phyloP scores from a whole-genome alignment of 352 stramenopile species.

The Pythium rhizo-oryzae region DNA sequence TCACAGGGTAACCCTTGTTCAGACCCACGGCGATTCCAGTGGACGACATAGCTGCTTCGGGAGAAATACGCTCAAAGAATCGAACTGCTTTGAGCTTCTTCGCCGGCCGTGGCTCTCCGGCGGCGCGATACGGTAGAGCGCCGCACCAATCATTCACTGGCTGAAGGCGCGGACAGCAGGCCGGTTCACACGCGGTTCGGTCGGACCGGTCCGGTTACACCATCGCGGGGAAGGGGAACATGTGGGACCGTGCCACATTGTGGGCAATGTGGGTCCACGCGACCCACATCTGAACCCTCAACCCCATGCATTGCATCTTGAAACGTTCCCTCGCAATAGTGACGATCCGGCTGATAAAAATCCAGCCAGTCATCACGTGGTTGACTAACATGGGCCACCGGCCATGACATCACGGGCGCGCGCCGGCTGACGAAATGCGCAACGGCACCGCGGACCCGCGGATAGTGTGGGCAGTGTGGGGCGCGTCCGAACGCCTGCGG shows the following conservation, averaged over 20 bases:
- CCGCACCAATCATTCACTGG: constrained; percentile 39
- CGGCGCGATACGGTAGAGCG: constrained; percentile 28
- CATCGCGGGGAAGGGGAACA: not conserved
- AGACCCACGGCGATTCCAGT: constrained; percentile 92
- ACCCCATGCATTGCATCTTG: not conserved
- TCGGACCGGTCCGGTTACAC: constrained; percentile 7
- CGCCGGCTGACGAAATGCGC: constrained; percentile 38
- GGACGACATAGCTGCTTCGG: constrained; percentile 89
- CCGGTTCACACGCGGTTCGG: constrained; percentile 24
- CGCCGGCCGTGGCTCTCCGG: constrained; percentile 3
- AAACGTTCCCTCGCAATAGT: constrained; percentile 9
- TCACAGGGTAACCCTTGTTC: constrained; percentile 93
- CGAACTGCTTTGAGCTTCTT: constrained; percentile 49
- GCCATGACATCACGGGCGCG: constrained; percentile 53
- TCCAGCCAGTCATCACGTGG: constrained; percentile 16
- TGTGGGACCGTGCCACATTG: constrained; percentile 3
- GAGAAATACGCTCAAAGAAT: constrained; percentile 84
- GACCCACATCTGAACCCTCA: not conserved
- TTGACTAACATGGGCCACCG: constrained; percentile 12
- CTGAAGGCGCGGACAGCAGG: not conserved
- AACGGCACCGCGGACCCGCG: not conserved
- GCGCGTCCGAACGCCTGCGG: not conserved
- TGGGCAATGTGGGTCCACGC: not conserved
- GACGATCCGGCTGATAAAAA: constrained; percentile 1
- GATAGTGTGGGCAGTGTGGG: not conserved